Evolutionary conservation across 148 eudicot genomes (phyloP).

Genomic region (Silene uniflora): DNA sequence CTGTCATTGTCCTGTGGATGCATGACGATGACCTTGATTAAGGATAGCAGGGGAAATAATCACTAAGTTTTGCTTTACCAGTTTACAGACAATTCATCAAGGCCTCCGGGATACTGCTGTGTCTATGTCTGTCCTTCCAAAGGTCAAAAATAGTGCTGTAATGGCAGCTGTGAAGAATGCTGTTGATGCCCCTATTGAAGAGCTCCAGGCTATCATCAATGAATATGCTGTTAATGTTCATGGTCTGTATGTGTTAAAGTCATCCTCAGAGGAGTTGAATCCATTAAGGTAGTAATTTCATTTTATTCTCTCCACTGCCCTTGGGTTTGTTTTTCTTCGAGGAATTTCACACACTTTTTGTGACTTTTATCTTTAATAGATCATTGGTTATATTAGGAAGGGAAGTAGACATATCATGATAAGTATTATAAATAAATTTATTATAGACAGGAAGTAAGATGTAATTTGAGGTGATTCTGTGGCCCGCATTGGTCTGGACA

Average conservation of each 20-base stretch:
- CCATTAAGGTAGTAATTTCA: conserved; percentile 51
- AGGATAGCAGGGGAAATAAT: not conserved
- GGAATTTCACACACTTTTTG: not conserved
- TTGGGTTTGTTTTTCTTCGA: not conserved
- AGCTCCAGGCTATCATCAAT: conserved; percentile 47
- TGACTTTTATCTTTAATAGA: not conserved
- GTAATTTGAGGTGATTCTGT: not conserved
- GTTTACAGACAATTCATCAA: conserved; percentile 63
- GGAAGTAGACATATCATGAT: not conserved
- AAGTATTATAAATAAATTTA: not conserved
- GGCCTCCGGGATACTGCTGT: conserved; percentile 63
- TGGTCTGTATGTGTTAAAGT: conserved; percentile 60
- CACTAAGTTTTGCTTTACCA: conserved; percentile 29
- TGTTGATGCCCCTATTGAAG: conserved; percentile 65
- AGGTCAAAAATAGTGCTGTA: conserved; percentile 44
- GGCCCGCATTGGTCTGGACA: not conserved
- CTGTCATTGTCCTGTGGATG: not conserved
- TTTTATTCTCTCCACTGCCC: not conserved
- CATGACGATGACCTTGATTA: conserved; percentile 12
- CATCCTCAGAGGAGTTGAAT: conserved; percentile 61
- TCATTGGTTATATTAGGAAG: not conserved
- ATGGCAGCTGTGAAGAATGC: conserved; percentile 43
- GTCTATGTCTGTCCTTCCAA: conserved; percentile 39
- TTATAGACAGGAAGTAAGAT: not conserved
- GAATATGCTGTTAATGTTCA: conserved; percentile 63